Percentiles rank a stretch among this genome's conserved stretches.
These are phyloP conservation scores for Xylaria sp. DNA, from an alignment of 2,329 filamentous ascomycete species.

Conservation along the genomic window DNA sequence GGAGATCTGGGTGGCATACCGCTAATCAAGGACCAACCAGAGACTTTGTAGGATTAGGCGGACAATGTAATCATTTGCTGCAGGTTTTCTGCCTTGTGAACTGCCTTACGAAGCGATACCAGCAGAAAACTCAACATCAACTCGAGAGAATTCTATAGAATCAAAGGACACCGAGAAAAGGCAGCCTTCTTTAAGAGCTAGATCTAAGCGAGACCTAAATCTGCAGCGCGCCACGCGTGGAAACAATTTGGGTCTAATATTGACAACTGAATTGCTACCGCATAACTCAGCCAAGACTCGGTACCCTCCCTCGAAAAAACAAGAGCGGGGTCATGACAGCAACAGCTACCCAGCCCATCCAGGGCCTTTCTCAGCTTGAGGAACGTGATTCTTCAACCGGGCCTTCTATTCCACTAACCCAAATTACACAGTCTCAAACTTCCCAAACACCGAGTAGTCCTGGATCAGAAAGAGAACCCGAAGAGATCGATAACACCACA, in stretches of 20 bases:
- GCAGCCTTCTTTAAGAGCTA: neutral
- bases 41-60: neutral
- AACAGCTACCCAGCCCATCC: neutral
- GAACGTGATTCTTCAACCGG: neutral
- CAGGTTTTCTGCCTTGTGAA: conserved; percentile 1
- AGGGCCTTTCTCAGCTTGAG: neutral
- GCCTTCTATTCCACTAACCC: neutral
- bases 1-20: neutral
- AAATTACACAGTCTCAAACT: neutral
- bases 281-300: neutral
- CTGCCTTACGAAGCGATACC: neutral
- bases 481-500: neutral
- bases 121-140: neutral
- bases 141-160: neutral
- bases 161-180: neutral
- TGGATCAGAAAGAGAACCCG: neutral
- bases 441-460: neutral
- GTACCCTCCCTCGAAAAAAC: neutral
- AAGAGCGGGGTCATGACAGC: neutral
- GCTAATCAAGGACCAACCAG: neutral
- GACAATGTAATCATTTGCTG: neutral
- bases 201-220: neutral
- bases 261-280: neutral
- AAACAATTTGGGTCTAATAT: neutral
- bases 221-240: neutral